Evolutionary conservation across 192 early-diverging fungal species (phyloP).

Genomic region (Coemansia sp.): DNA sequence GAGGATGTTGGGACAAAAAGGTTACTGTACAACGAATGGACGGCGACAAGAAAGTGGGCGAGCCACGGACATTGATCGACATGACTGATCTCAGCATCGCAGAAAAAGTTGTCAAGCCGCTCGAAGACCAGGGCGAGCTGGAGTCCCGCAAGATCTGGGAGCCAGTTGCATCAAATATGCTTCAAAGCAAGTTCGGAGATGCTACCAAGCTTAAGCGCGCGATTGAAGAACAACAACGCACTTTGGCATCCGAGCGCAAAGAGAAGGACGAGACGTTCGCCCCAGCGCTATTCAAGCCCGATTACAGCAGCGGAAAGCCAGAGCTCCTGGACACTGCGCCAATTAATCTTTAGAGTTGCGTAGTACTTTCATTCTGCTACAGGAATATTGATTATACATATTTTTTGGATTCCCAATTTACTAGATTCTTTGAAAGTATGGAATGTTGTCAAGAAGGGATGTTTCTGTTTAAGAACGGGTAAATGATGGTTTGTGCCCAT

Average conservation of each 20-base stretch:
- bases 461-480: too few species aligned
- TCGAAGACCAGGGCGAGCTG: conserved; percentile 61
- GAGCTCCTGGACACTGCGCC: conserved; percentile 45
- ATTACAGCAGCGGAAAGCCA: conserved; percentile 49
- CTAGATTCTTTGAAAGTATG: too few species aligned
- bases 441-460: too few species aligned
- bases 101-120: conserved; percentile 57
- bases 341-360: conserved; percentile 29
- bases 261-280: conserved; percentile 54
- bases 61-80: conserved; percentile 55
- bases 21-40: conserved; percentile 44
- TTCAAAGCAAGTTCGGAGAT: conserved; percentile 55
- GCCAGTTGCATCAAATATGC: conserved; percentile 60
- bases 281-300: conserved; percentile 63
- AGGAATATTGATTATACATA: too few species aligned
- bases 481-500: too few species aligned
- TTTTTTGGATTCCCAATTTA: too few species aligned
- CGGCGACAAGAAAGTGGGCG: not conserved
- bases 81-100: conserved; percentile 52
- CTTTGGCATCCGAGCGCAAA: conserved; percentile 53
- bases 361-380: not conserved
- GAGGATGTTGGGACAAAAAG: conserved; percentile 67
- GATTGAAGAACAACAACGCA: conserved; percentile 69
- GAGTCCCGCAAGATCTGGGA: conserved; percentile 69
- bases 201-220: conserved; percentile 67